These are phyloP conservation scores for Ceratobasidium sp. DNA, from an alignment of 1,284 basidiomycete species.

Conservation along the genomic window DNA sequence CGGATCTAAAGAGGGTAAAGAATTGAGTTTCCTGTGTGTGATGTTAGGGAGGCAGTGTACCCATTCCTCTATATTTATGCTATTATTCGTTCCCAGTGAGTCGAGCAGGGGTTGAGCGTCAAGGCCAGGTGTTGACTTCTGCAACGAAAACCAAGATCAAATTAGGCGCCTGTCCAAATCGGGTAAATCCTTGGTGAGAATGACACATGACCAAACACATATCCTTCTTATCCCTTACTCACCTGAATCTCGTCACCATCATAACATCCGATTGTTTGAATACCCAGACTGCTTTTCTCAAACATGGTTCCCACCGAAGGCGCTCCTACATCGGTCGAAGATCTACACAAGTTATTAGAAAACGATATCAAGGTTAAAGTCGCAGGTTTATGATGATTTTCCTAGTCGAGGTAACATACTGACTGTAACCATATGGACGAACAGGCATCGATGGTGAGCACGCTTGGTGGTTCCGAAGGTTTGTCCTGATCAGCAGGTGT, in stretches of 20 bases:
- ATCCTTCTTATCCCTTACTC: constrained; percentile 15
- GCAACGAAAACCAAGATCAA: background rate
- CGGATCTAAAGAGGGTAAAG: background rate
- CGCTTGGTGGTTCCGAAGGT: background rate
- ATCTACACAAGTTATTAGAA: constrained; percentile 70
- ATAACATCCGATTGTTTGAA: background rate
- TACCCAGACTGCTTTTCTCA: background rate
- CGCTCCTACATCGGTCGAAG: constrained; percentile 70
- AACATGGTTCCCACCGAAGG: constrained; percentile 57
- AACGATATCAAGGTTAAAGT: constrained; percentile 91
- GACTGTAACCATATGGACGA: constrained; percentile 9
- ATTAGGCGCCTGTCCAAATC: constrained; percentile 13
- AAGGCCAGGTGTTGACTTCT: background rate
- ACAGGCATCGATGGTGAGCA: constrained; percentile 56
- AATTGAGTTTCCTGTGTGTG: background rate
- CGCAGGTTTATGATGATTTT: constrained; percentile 70
- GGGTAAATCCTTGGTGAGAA: constrained; percentile 1
- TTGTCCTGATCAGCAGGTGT: constrained; percentile 30
- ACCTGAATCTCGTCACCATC: constrained; percentile 3
- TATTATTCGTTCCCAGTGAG: background rate
- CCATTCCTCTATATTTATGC: constrained; percentile 3
- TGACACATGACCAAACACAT: constrained; percentile 33
- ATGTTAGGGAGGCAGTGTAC: background rate
- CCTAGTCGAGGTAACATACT: constrained; percentile 5
- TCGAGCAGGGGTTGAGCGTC: background rate